Conservation (phyloP, 768 basidiomycete species). For the Pleurotus eryngii region DNA sequence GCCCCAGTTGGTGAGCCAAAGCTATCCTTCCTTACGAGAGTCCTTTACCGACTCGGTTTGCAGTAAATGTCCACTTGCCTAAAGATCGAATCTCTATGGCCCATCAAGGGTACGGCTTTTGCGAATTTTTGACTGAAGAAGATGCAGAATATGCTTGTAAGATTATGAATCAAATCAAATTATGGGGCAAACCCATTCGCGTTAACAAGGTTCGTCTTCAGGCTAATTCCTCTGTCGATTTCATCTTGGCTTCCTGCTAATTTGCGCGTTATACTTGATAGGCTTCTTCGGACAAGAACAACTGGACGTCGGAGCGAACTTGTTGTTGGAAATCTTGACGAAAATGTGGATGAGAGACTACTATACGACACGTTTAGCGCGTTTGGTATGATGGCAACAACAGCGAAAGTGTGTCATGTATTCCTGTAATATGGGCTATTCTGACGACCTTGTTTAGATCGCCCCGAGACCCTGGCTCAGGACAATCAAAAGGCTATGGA, state of each 20-base stretch:
- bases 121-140: slow-evolving; percentile 98
- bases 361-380: slow-evolving; percentile 95
- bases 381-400: slow-evolving; percentile 90
- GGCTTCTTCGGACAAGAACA: slow-evolving; percentile 98
- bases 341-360: slow-evolving; percentile 89
- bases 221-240: neutral
- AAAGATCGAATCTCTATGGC: slow-evolving; percentile 98
- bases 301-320: slow-evolving; percentile 94
- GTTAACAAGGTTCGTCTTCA: slow-evolving; percentile 85
- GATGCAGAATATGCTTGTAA: slow-evolving; percentile 99
- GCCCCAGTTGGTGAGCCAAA: slow-evolving; percentile 85
- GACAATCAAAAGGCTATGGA: slow-evolving; percentile 93
- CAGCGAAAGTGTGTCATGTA: slow-evolving; percentile 88
- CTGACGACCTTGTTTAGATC: slow-evolving; percentile 52
- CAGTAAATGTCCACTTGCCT: slow-evolving; percentile 96
- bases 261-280: slow-evolving; percentile 27
- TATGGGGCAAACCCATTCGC: slow-evolving; percentile 97
- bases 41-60: neutral
- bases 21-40: neutral
- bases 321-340: slow-evolving; percentile 94
- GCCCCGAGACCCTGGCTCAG: slow-evolving; percentile 80
- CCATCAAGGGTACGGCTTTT: slow-evolving; percentile 99
- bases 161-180: slow-evolving; percentile 99
- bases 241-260: neutral
- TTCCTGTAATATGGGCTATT: no score